Percentiles rank a stretch among this genome's conserved stretches.
Evolutionary conservation across 805 yeast species (phyloP).

Genomic region (Debaryomyces hansenii): DNA sequence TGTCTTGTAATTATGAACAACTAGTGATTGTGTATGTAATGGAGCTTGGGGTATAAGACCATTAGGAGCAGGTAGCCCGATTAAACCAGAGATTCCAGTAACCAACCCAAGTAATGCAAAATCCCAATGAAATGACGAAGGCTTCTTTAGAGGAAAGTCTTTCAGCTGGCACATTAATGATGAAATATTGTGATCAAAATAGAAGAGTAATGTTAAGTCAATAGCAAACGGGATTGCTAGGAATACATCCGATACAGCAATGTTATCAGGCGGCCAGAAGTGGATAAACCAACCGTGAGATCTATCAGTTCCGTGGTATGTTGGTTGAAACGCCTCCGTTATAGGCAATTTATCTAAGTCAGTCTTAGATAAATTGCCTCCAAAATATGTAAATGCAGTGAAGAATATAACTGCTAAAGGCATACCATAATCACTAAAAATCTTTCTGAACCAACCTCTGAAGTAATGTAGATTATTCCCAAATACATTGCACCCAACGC

Average conservation of each 20-base stretch:
- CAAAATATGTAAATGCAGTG: conserved; percentile 89
- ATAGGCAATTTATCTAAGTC: conserved; percentile 65
- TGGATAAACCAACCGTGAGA: conserved; percentile 75
- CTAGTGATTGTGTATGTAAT: conserved; percentile 76
- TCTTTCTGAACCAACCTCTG: conserved; percentile 57
- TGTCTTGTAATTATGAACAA: conserved; percentile 47
- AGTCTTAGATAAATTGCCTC: conserved; percentile 65
- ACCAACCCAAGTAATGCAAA: conserved; percentile 79
- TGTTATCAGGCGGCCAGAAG: conserved; percentile 60
- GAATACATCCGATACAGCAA: conserved; percentile 73
- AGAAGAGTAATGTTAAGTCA: conserved; percentile 78
- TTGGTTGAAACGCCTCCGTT: conserved; percentile 74
- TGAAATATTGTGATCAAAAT: conserved; percentile 94
- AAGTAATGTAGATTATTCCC: conserved; percentile 66
- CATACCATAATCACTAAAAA: conserved; percentile 83
- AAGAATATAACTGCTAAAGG: conserved; percentile 87
- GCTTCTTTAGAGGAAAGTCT: conserved; percentile 78
- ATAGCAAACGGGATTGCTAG: conserved; percentile 92
- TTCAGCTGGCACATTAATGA: conserved; percentile 88
- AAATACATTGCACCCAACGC: conserved; percentile 55
- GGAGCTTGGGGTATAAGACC: conserved; percentile 98
- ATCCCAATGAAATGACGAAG: conserved; percentile 92
- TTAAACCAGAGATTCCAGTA: conserved; percentile 81
- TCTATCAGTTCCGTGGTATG: conserved; percentile 38
- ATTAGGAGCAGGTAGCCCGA: conserved; percentile 95